Evolutionary conservation across 2,329 filamentous ascomycete species (phyloP).

Genomic region (Epichloe sp.): DNA sequence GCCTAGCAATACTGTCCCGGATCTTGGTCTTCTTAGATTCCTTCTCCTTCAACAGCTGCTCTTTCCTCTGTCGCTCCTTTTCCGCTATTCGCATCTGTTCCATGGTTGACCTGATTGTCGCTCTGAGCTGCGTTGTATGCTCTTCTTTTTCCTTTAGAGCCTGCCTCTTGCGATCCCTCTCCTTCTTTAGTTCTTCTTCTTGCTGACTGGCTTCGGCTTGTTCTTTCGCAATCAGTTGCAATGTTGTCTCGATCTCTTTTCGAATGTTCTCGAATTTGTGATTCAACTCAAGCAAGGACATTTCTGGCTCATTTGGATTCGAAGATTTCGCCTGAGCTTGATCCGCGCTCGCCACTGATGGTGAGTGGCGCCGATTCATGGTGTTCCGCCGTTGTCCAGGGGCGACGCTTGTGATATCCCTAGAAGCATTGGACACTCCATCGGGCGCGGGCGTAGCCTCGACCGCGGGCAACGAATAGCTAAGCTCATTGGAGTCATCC

Average conservation of each 20-base stretch:
- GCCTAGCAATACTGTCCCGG: conserved; percentile 55
- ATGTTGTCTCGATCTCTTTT: conserved; percentile 69
- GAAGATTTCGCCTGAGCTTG: conserved; percentile 32
- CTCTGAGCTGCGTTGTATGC: conserved; percentile 70
- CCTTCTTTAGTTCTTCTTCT: conserved; percentile 56
- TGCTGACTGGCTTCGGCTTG: conserved; percentile 56
- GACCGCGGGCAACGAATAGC: conserved; percentile 38
- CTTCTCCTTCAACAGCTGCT: conserved; percentile 57
- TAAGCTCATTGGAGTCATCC: conserved; percentile 33
- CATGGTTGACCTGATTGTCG: conserved; percentile 67
- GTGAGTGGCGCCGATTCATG: conserved; percentile 62
- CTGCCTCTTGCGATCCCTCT: conserved; percentile 67
- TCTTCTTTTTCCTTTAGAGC: conserved; percentile 83
- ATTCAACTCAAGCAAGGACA: conserved; percentile 65
- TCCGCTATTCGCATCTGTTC: conserved; percentile 70
- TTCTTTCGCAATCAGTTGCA: conserved; percentile 57
- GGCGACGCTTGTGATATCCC: conserved; percentile 45
- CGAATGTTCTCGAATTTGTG: conserved; percentile 68
- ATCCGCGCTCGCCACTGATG: conserved; percentile 48
- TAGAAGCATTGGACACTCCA: conserved; percentile 43
- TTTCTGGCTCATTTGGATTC: conserved; percentile 41
- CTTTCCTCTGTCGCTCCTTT: conserved; percentile 65
- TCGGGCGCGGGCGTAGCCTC: conserved; percentile 52
- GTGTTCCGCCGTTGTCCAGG: conserved; percentile 35
- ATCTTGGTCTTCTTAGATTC: conserved; percentile 55